These are phyloP conservation scores for Pythium guiyangense DNA, from an alignment of 352 stramenopile species.

Conservation along the genomic window DNA sequence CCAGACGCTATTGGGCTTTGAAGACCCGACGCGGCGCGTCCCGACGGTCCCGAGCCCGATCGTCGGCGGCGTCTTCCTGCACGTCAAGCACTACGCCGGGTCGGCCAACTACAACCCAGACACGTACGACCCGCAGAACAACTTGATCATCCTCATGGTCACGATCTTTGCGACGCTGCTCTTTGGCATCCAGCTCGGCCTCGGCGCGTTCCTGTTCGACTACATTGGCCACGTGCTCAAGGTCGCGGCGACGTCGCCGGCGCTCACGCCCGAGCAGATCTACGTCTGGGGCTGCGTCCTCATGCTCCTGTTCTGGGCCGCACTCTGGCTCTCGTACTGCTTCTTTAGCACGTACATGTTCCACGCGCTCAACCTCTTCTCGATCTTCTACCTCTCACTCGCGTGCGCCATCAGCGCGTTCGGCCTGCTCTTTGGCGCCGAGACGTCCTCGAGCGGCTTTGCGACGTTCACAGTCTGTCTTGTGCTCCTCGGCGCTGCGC, in stretches of 20 bases:
- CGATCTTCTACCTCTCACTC: constrained; percentile 64
- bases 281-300: constrained; percentile 55
- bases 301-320: constrained; percentile 73
- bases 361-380: constrained; percentile 71
- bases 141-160: constrained; percentile 81
- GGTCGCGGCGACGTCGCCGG: constrained; percentile 11
- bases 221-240: constrained; percentile 65
- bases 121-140: constrained; percentile 78
- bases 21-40: constrained; percentile 68
- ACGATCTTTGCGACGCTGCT: constrained; percentile 77
- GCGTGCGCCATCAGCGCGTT: constrained; percentile 63
- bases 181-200: constrained; percentile 71
- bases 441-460: constrained; percentile 30
- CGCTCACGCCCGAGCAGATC: constrained; percentile 21
- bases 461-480: constrained; percentile 47
- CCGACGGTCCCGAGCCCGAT: constrained; percentile 79
- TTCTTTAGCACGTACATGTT: constrained; percentile 79
- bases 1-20: constrained; percentile 57
- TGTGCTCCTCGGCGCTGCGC: constrained; percentile 52
- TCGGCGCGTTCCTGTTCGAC: constrained; percentile 78
- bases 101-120: constrained; percentile 77
- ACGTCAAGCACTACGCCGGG: constrained; percentile 65
- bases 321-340: constrained; percentile 65
- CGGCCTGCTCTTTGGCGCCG: constrained; percentile 55
- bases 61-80: constrained; percentile 76